These are phyloP conservation scores for Acarospora socialis DNA, from an alignment of 2,329 filamentous ascomycete species.

Conservation along the genomic window DNA sequence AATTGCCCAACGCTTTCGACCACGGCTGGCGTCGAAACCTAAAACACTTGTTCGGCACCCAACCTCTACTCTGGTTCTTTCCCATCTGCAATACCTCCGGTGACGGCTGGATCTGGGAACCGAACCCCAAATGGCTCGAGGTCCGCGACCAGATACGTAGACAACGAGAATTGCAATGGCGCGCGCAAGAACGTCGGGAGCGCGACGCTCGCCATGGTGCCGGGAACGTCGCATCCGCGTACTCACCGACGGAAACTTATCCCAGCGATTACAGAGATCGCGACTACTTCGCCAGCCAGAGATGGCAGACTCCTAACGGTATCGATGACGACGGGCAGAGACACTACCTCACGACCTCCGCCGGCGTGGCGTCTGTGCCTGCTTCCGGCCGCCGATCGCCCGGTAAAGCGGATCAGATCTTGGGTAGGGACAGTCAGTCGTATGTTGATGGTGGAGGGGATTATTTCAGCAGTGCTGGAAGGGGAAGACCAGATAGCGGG, in stretches of 20 bases:
- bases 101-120: constrained; percentile 90
- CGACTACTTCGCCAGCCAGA: background rate
- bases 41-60: constrained; percentile 64
- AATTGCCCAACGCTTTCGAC: constrained; percentile 86
- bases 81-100: constrained; percentile 76
- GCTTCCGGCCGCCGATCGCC: constrained; percentile 2
- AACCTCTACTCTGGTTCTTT: constrained; percentile 58
- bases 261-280: background rate
- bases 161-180: constrained; percentile 9
- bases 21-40: constrained; percentile 73
- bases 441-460: too few species aligned
- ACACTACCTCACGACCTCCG: constrained; percentile 9
- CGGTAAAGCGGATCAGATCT: constrained; percentile 5
- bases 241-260: too few species aligned
- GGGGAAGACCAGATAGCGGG: constrained; percentile 11
- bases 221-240: background rate
- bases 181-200: constrained; percentile 8
- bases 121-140: constrained; percentile 63
- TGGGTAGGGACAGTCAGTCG: too few species aligned
- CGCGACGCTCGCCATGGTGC: background rate
- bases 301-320: background rate
- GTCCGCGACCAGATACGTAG: constrained; percentile 46
- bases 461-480: constrained; percentile 6
- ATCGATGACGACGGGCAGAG: background rate
- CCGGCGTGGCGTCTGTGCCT: constrained; percentile 4